Conservation (phyloP, 805 yeast species). For the Lachancea thermotolerans region DNA sequence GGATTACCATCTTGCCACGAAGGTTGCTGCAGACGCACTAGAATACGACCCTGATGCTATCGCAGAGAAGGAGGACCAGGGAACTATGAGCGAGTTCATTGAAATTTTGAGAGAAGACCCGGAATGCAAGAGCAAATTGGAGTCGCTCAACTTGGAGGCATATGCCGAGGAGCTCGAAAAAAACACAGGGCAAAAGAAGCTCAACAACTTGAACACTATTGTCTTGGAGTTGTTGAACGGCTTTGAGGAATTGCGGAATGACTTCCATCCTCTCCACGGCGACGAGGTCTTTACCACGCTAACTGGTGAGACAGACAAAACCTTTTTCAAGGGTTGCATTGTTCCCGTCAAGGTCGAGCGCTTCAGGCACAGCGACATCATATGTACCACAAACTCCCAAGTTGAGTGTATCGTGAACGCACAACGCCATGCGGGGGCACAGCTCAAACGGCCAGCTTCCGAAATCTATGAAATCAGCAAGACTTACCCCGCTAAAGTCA, state of each 20-base stretch:
- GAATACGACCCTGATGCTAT: conserved; percentile 93
- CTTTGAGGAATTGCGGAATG: conserved; percentile 76
- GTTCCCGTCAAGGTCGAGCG: conserved; percentile 68
- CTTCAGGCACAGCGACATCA: conserved; percentile 36
- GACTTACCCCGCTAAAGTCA: conserved; percentile 78
- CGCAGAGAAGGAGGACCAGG: conserved; percentile 45
- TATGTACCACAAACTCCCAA: conserved; percentile 49
- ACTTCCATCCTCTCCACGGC: conserved; percentile 56
- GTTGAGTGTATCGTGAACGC: conserved; percentile 54
- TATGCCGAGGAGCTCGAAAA: conserved; percentile 84
- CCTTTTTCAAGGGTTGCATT: conserved; percentile 61
- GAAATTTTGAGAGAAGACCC: conserved; percentile 51
- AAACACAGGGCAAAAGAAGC: conserved; percentile 32
- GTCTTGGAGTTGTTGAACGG: conserved; percentile 73
- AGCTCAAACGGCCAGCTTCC: conserved; percentile 40
- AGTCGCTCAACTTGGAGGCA: conserved; percentile 82
- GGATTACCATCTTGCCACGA: conserved; percentile 91
- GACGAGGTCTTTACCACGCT: conserved; percentile 79
- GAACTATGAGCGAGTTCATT: conserved; percentile 34
- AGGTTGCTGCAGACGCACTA: conserved; percentile 97
- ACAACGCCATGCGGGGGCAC: conserved; percentile 40
- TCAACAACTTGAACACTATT: conserved; percentile 31
- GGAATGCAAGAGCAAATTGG: conserved; percentile 75
- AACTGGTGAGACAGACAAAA: conserved; percentile 75
- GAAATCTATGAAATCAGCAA: conserved; percentile 54